phyloP scores from a whole-genome alignment of 2,329 filamentous ascomycete species.

The Plectosphaerella cucumerina region DNA sequence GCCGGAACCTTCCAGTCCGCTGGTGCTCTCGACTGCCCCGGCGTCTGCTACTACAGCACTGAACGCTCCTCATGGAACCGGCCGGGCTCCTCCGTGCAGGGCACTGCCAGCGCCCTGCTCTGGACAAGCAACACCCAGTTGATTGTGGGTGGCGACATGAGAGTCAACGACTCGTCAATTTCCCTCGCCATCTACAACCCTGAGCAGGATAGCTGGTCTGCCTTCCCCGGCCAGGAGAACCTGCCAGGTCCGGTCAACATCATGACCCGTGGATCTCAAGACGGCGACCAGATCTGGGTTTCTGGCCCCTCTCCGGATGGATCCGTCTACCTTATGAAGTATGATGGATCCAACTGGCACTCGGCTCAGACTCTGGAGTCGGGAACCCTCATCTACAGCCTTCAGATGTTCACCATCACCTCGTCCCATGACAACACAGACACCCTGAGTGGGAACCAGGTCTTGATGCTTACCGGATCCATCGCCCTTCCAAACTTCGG shows the following conservation, averaged over 20 bases:
- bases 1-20: slow-evolving; percentile 81
- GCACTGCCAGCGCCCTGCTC: slow-evolving; percentile 65
- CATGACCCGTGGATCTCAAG: slow-evolving; percentile 68
- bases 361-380: slow-evolving; percentile 60
- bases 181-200: slow-evolving; percentile 72
- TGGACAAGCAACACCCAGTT: slow-evolving; percentile 73
- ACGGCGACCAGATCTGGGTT: slow-evolving; percentile 75
- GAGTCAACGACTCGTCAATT: slow-evolving; percentile 54
- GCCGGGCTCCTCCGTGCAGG: slow-evolving; percentile 67
- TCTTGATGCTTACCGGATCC: slow-evolving; percentile 79
- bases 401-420: slow-evolving; percentile 76
- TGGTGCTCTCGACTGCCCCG: slow-evolving; percentile 76
- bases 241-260: slow-evolving; percentile 79
- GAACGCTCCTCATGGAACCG: slow-evolving; percentile 71
- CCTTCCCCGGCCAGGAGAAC: slow-evolving; percentile 54
- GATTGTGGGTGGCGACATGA: slow-evolving; percentile 74
- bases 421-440: slow-evolving; percentile 60
- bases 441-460: slow-evolving; percentile 62
- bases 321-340: slow-evolving; percentile 76
- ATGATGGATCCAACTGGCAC: slow-evolving; percentile 68
- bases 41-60: slow-evolving; percentile 75
- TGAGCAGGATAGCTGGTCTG: slow-evolving; percentile 61
- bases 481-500: slow-evolving; percentile 74
- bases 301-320: slow-evolving; percentile 62
- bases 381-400: slow-evolving; percentile 66